Conservation (phyloP, 208 protist species). For the Trypanosomatidae sp. region DNA sequence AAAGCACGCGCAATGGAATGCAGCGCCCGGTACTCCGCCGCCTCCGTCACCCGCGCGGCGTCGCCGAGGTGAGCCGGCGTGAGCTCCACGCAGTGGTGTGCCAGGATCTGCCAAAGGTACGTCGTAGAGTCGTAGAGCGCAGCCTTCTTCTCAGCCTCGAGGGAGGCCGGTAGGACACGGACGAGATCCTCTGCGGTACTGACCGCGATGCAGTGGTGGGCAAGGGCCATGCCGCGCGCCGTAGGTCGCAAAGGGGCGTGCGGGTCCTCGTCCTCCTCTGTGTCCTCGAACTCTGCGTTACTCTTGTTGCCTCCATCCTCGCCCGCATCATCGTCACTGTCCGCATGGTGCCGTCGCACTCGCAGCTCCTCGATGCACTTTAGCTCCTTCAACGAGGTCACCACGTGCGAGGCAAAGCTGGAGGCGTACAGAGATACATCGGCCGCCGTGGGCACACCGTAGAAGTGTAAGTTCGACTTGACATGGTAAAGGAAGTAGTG, state of each 20-base stretch:
- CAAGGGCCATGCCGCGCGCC: constrained; percentile 59
- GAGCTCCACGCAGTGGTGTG: constrained; percentile 54
- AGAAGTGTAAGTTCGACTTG: constrained; percentile 73
- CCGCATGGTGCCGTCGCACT: not conserved
- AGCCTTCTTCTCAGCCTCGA: constrained; percentile 22
- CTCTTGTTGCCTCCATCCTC: constrained; percentile 3
- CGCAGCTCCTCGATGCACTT: constrained; percentile 49
- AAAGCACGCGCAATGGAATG: constrained; percentile 69
- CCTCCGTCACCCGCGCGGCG: constrained; percentile 53
- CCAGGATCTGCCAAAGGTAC: constrained; percentile 47
- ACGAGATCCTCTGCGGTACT: constrained; percentile 53
- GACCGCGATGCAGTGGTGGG: constrained; percentile 60
- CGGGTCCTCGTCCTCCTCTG: constrained; percentile 47
- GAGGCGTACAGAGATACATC: constrained; percentile 77
- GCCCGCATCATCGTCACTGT: not conserved
- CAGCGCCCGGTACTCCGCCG: constrained; percentile 57
- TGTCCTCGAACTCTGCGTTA: constrained; percentile 9
- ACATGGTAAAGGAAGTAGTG: constrained; percentile 88
- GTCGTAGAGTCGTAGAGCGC: constrained; percentile 24
- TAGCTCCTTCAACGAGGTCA: constrained; percentile 41
- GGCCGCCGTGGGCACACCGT: constrained; percentile 62
- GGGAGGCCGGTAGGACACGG: constrained; percentile 25
- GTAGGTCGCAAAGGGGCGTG: constrained; percentile 48
- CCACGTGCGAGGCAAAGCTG: constrained; percentile 65
- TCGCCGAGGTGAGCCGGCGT: constrained; percentile 58